Evolutionary conservation across 768 basidiomycete genomes (phyloP).

Genomic region (Crucibulum laeve): DNA sequence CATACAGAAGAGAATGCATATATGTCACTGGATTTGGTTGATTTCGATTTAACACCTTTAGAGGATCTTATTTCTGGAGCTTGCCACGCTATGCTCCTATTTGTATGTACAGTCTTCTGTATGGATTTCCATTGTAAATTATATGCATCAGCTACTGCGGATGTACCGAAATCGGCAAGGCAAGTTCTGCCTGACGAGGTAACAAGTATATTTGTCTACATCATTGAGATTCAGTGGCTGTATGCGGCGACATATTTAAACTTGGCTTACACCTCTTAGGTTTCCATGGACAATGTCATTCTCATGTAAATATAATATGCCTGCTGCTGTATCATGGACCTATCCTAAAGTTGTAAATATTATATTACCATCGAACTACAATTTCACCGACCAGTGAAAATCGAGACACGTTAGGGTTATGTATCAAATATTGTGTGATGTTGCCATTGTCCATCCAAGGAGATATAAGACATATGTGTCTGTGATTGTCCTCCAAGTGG

Average conservation of each 20-base stretch:
- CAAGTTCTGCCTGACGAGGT: background rate
- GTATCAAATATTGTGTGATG: conserved; percentile 1
- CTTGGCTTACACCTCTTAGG: no score
- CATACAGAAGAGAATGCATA: conserved; percentile 9
- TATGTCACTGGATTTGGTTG: conserved; percentile 3
- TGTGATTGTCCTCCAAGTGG: background rate
- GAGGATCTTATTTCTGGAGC: background rate
- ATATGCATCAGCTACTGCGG: background rate
- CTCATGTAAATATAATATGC: conserved; percentile 10
- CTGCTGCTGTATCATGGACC: conserved; percentile 8
- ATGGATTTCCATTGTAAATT: background rate
- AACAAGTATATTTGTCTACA: background rate
- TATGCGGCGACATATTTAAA: no score
- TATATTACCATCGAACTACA: background rate
- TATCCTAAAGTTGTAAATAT: background rate
- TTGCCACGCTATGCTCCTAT: background rate
- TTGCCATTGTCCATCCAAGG: conserved; percentile 13
- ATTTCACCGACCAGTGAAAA: background rate
- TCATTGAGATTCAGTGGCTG: background rate
- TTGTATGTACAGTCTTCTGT: background rate
- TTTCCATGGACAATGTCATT: conserved; percentile 10
- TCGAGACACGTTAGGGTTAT: background rate
- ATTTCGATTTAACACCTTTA: background rate
- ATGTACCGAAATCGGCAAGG: background rate
- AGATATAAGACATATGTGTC: conserved; percentile 5